These are phyloP conservation scores for Teratosphaeria gauchensis DNA, from an alignment of 2,329 filamentous ascomycete species.

Conservation along the genomic window DNA sequence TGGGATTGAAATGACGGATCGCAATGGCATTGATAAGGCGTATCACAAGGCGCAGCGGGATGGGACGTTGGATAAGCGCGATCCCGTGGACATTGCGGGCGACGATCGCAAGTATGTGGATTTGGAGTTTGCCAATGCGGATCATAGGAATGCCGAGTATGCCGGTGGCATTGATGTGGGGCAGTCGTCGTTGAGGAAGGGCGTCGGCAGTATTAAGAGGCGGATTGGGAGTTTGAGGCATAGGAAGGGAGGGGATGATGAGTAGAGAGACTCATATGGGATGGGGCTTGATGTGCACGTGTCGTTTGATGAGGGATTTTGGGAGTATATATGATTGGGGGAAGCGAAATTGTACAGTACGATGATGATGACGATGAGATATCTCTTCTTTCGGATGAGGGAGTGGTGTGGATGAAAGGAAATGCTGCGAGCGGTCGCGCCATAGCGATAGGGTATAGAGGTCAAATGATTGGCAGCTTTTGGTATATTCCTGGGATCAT, in stretches of 20 bases:
- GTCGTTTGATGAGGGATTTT: neutral
- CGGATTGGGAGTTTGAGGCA: constrained; percentile 37
- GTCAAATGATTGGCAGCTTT: no score
- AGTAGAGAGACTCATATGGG: neutral
- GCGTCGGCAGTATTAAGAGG: constrained; percentile 35
- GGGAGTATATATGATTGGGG: neutral
- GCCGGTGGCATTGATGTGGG: constrained; percentile 25
- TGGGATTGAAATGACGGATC: constrained; percentile 37
- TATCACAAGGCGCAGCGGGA: constrained; percentile 24
- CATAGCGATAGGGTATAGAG: no score
- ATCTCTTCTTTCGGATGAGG: no score
- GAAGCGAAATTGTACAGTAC: neutral
- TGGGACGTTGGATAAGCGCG: constrained; percentile 18
- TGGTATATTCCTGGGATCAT: no score
- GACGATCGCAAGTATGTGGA: constrained; percentile 24
- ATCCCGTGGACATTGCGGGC: constrained; percentile 25
- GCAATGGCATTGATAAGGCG: constrained; percentile 28
- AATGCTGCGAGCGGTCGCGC: no score
- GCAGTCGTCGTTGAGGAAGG: constrained; percentile 12
- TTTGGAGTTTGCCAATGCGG: constrained; percentile 13
- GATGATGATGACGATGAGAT: no score
- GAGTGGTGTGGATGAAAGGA: no score
- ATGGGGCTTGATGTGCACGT: neutral
- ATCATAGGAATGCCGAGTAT: constrained; percentile 5
- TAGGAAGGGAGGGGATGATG: constrained; percentile 17